A percentile compares a stretch with the other conserved stretches of the same genome.
These are phyloP conservation scores for Neltuma alba DNA, from an alignment of 306 rosid genomes.

Conservation along the genomic window DNA sequence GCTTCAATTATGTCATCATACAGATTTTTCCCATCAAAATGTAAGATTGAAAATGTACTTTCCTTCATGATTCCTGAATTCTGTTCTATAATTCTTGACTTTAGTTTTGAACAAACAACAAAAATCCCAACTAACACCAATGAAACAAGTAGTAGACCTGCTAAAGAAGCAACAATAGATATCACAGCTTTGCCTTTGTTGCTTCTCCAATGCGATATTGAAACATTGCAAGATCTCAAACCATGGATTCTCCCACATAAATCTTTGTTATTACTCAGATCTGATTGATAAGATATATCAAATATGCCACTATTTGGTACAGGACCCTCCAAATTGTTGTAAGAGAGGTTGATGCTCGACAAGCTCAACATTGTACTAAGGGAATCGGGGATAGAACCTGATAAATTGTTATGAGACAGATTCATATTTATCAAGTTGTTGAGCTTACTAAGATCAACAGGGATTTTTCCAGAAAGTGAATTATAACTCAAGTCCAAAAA, in stretches of 20 bases:
- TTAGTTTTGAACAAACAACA: background rate
- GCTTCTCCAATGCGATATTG: background rate
- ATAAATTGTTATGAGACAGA: slow-evolving; percentile 43
- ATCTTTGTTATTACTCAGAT: slow-evolving; percentile 8
- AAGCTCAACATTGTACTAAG: background rate
- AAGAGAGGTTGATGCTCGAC: slow-evolving; percentile 33
- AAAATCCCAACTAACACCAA: background rate
- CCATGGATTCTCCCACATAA: slow-evolving; percentile 26
- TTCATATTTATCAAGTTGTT: slow-evolving; percentile 36
- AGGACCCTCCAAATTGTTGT: background rate
- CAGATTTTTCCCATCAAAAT: slow-evolving; percentile 32
- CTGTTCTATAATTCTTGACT: background rate
- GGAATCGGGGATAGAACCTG: background rate
- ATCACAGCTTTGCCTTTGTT: background rate
- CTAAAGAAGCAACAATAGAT: slow-evolving; percentile 1
- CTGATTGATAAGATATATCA: background rate
- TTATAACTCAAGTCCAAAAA: slow-evolving; percentile 14
- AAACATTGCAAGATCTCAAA: slow-evolving; percentile 1
- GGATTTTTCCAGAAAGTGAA: slow-evolving; percentile 23
- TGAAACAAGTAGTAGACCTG: background rate
- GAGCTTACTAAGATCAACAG: slow-evolving; percentile 35
- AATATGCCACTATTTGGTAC: background rate
- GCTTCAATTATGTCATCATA: slow-evolving; percentile 34
- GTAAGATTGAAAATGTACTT: slow-evolving; percentile 17
- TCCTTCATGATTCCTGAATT: background rate